Evolutionary conservation across 805 yeast genomes (phyloP), one percentile per base, ranked within the genome.

Genomic region (Clavispora asparagi): DNA sequence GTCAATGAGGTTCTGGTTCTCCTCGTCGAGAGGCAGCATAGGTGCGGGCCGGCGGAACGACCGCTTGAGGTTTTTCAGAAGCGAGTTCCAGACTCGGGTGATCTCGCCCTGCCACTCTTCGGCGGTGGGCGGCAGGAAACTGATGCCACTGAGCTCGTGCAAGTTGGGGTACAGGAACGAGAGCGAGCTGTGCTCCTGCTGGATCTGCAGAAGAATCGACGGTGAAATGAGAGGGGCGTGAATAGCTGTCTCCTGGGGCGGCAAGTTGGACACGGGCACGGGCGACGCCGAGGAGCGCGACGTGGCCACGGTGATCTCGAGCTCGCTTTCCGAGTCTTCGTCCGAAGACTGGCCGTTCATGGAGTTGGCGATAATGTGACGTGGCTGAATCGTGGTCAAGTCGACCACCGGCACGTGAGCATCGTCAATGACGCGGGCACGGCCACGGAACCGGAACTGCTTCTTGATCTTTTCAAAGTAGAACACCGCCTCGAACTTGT

Each of bases 31-130:
- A 19, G 68, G 65, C 1, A 81, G 67, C n/a, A 84, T 84, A 2
- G 95, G 95, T 1, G 74, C 65, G 0, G 96, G 96, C 53, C 81
- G 83, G 45, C 85, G 77, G 64, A 85, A 88, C 25, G 83, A 74
- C 39, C 82, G 77, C 61, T 81, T 83, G 59, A 85, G 68, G 5
- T 66, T 63, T 48, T 83, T 73, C 4, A 90, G 80, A 42, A 87
- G 64, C 6, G 58, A 46, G 12, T 67, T 62, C 95, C 95, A 88
- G 48, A 78, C 78, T 45, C 90, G 68, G 23, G 64, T 54, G 28
- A 82, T 64, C 64, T 88, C 96, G 8, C 57, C 54, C n/a, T 66
- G 63, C 90, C 92, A 88, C 58, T 87, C 94, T 47, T 74, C 74
- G 2, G 56, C 56, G 3, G 79, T 67, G 4, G 89, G 88, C 4